Evolutionary conservation across 2,329 filamentous ascomycete genomes (phyloP).

Genomic region (Venturia oleaginea): DNA sequence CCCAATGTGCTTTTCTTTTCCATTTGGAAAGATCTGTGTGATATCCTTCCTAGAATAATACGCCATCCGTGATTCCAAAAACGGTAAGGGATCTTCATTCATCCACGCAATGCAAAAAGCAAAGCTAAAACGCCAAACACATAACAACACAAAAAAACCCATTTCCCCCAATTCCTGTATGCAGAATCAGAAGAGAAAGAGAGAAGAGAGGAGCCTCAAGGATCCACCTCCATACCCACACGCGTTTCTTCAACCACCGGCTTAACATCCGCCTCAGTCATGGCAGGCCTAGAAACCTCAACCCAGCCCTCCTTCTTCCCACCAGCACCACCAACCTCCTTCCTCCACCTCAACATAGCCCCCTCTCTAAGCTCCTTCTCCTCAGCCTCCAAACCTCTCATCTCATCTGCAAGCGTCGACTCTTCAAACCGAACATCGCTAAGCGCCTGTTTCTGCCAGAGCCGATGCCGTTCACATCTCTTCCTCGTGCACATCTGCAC

Average conservation of each 20-base stretch:
- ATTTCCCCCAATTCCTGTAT: neutral
- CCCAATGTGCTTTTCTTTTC: neutral
- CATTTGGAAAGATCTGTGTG: no score
- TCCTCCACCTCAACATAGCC: slow-evolving; percentile 29
- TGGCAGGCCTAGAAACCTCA: neutral
- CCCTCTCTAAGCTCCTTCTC: slow-evolving; percentile 37
- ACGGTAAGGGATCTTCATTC: neutral
- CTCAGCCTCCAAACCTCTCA: slow-evolving; percentile 37
- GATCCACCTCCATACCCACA: neutral
- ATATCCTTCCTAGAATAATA: neutral
- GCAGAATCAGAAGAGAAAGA: neutral
- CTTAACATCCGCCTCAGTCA: neutral
- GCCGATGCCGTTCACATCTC: slow-evolving; percentile 38
- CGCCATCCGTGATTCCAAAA: neutral
- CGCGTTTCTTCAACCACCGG: neutral
- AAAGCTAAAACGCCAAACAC: neutral
- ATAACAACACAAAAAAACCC: neutral
- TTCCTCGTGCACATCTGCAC: slow-evolving; percentile 35
- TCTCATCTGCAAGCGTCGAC: slow-evolving; percentile 35
- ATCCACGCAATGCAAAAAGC: slow-evolving; percentile 6
- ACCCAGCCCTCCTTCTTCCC: slow-evolving; percentile 11
- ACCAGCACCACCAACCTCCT: slow-evolving; percentile 2
- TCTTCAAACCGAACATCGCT: slow-evolving; percentile 40
- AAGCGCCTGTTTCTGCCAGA: slow-evolving; percentile 40
- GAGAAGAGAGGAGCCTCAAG: neutral